Evolutionary conservation across 2,329 filamentous ascomycete species (phyloP).

Genomic region (Alternaria incomplexa): DNA sequence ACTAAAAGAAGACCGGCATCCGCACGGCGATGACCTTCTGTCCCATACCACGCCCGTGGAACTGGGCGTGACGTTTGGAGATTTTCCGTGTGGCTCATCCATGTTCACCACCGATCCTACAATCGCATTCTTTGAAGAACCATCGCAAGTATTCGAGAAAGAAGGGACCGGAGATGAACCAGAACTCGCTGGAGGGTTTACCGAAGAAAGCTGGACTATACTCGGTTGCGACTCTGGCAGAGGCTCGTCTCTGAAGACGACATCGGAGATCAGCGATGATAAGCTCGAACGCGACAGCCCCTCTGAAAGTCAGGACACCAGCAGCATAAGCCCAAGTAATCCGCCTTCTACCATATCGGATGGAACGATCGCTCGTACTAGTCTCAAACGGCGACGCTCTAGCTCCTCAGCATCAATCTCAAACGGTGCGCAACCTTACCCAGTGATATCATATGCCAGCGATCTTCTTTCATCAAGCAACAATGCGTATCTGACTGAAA

Average conservation of each 20-base stretch:
- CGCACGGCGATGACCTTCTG: slow-evolving; percentile 3
- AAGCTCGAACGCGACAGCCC: slow-evolving; percentile 17
- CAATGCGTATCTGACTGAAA: slow-evolving; percentile 52
- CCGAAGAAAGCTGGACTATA: slow-evolving; percentile 18
- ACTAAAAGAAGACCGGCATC: not conserved
- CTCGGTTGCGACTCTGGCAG: slow-evolving; percentile 31
- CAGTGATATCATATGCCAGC: slow-evolving; percentile 29
- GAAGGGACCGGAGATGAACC: not conserved
- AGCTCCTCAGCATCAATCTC: slow-evolving; percentile 28
- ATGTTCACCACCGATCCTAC: slow-evolving; percentile 15
- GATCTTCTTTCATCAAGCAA: slow-evolving; percentile 44
- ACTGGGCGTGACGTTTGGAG: slow-evolving; percentile 35
- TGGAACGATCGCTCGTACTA: slow-evolving; percentile 12
- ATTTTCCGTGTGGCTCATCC: slow-evolving; percentile 32
- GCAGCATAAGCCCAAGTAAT: not conserved
- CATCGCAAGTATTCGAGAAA: not conserved
- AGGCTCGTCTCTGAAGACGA: slow-evolving; percentile 34
- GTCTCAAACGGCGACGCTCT: slow-evolving; percentile 34
- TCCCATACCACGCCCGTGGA: slow-evolving; percentile 16
- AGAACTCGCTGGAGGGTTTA: slow-evolving; percentile 5
- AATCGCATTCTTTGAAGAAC: slow-evolving; percentile 2
- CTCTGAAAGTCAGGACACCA: slow-evolving; percentile 4
- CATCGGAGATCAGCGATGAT: slow-evolving; percentile 27
- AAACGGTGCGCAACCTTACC: slow-evolving; percentile 25
- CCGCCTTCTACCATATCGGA: slow-evolving; percentile 7